Conservation (phyloP, 257 asterid species). For the Plantago elongata region DNA sequence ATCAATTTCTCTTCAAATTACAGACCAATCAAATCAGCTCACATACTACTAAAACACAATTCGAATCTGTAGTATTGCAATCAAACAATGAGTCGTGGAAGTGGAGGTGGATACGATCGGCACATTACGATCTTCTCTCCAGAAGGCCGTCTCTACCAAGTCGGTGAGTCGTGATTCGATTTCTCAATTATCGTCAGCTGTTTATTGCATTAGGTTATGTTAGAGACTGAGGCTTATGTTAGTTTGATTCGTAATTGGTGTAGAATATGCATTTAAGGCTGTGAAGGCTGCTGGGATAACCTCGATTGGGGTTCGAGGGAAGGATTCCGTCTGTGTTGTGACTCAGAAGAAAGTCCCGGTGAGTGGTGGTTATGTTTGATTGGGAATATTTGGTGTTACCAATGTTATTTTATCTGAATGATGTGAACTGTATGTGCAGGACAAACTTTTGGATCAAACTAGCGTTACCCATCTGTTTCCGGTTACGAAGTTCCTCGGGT, state of each 20-base stretch:
- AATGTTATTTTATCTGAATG: too few relatives aligned
- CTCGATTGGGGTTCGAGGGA: slow-evolving; percentile 93
- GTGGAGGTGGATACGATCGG: slow-evolving; percentile 99
- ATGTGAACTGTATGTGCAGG: slow-evolving; percentile 45
- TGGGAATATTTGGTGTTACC: not conserved
- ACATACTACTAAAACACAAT: not conserved
- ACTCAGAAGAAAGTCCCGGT: slow-evolving; percentile 99
- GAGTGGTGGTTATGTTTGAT: slow-evolving; percentile 16
- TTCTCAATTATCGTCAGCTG: not conserved
- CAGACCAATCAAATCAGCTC: slow-evolving; percentile 11
- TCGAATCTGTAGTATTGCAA: not conserved
- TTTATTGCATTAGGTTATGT: too few relatives aligned
- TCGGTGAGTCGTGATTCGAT: slow-evolving; percentile 46
- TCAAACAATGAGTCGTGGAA: slow-evolving; percentile 83
- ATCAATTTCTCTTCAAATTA: not conserved
- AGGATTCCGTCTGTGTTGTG: slow-evolving; percentile 93
- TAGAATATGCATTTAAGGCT: slow-evolving; percentile 76
- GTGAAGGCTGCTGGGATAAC: slow-evolving; percentile 92
- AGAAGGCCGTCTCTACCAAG: slow-evolving; percentile 97
- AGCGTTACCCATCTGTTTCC: slow-evolving; percentile 89
- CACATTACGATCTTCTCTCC: slow-evolving; percentile 99
- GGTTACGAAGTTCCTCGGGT: slow-evolving; percentile 76
- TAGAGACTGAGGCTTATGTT: slow-evolving; percentile 25
- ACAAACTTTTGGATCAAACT: slow-evolving; percentile 93
- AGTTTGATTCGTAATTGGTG: slow-evolving; percentile 15